Evolutionary conservation across 1,284 basidiomycete species (phyloP), one percentile per base, ranked within the genome.

Genomic region (Ceratobasidium sp.): DNA sequence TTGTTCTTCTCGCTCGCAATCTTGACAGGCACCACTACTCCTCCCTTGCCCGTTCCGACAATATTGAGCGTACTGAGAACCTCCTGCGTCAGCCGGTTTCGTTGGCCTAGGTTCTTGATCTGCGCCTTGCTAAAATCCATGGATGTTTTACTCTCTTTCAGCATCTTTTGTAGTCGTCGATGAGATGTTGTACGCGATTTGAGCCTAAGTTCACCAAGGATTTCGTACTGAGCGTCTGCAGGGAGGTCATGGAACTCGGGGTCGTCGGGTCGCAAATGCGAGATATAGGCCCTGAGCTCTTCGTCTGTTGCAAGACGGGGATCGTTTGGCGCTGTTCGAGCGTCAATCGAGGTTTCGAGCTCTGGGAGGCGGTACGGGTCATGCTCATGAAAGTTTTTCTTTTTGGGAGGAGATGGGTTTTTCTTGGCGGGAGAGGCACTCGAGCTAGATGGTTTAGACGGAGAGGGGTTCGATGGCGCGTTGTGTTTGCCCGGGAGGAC

Each of bases 201-300:
- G 53, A 97, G 84, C 3, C 96, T 89, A 72, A 98, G 83, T 82
- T 99, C 97, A 72, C 97, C 97, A 34, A 99, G 92, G 76, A 99
- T 96, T 83, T 99, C 97, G 81, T 99, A 99, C 79, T 99, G 96
- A 26, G 97, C 89, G 80, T 98, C 96, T 0, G 94, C 94, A 0
- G 97, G 96, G 10, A 99, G 86, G 74, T 94, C 93, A 30, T 90
- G 89, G 79, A 99, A 99, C 78, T 98, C 96, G 77, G 98, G 92
- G 78, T 97, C 94, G 76, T 94, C 94, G 0, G 95, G 94, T 2
- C 90, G 88, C 87, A 97, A 93, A 58, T 96, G 92, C 69, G 97
- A 93, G 76, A 98, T 96, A 81, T 98, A 98, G 3, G 87, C 83
- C 26, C 90, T 89, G 10, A 97, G 83, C 79, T 98, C 96, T 45